These are phyloP conservation scores for Conoideocrella luteorostrata DNA, from an alignment of 2,329 filamentous ascomycete genomes.

Conservation along the genomic window DNA sequence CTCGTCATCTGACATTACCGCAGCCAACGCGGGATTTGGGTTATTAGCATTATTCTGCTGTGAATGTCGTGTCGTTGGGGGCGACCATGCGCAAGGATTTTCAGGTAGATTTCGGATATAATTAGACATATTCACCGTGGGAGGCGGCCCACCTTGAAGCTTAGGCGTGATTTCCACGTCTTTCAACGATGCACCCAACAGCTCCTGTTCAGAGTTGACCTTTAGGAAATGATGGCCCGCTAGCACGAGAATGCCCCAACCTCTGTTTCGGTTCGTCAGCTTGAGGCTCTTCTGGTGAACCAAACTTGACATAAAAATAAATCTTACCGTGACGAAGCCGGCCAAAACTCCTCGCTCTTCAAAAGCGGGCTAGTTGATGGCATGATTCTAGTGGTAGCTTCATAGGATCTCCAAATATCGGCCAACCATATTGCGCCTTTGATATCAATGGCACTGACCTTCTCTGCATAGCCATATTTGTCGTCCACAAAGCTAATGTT, in stretches of 20 bases:
- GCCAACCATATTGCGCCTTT: conserved; percentile 41
- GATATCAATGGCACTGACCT: conserved; percentile 46
- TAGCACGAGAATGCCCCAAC: conserved; percentile 45
- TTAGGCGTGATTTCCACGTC: conserved; percentile 15
- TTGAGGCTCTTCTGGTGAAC: no score
- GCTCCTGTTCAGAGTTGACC: conserved; percentile 26
- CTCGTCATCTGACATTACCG: conserved; percentile 14
- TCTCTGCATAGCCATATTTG: conserved; percentile 39
- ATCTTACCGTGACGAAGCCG: conserved; percentile 21
- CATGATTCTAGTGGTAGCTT: conserved; percentile 20
- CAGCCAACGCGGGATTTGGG: conserved; percentile 3
- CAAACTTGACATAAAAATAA: no score
- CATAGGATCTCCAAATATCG: conserved; percentile 41
- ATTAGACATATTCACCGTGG: conserved; percentile 20
- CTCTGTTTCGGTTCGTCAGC: no score
- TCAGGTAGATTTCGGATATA: conserved; percentile 20
- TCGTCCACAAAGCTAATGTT: conserved; percentile 46
- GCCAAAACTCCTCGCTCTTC: conserved; percentile 24
- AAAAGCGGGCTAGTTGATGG: conserved; percentile 10
- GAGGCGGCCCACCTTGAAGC: conserved; percentile 5
- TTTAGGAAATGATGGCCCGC: conserved; percentile 36
- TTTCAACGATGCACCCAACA: conserved; percentile 23
- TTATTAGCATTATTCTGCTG: neutral
- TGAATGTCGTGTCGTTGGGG: neutral
- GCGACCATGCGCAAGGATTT: conserved; percentile 20